Conservation (phyloP, 2,329 filamentous ascomycete genomes). For the Ploettnerulaceae sp. region DNA sequence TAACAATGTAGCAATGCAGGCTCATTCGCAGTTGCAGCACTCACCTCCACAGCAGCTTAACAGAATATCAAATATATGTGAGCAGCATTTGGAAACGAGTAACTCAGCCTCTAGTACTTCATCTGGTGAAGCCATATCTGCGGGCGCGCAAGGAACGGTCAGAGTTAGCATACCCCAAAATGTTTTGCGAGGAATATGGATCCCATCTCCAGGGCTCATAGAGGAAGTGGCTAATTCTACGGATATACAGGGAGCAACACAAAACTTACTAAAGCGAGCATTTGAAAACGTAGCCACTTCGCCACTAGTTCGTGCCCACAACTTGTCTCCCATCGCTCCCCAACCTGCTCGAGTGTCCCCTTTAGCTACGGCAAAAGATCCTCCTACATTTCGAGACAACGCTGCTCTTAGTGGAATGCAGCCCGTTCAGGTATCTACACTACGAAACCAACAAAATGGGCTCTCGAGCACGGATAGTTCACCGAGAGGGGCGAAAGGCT, state of each 20-base stretch:
- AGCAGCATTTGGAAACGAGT: slow-evolving; percentile 7
- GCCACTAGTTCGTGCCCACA: slow-evolving; percentile 66
- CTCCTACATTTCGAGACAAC: slow-evolving; percentile 29
- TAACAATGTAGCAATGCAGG: slow-evolving; percentile 27
- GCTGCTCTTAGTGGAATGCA: slow-evolving; percentile 27
- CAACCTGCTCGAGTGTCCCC: slow-evolving; percentile 67
- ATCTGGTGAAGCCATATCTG: slow-evolving; percentile 6
- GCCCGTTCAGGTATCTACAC: slow-evolving; percentile 51
- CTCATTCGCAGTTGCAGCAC: slow-evolving; percentile 11
- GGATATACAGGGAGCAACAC: slow-evolving; percentile 34
- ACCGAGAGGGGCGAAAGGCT: slow-evolving; percentile 47
- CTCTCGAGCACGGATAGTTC: slow-evolving; percentile 58
- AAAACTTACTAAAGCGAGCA: slow-evolving; percentile 37
- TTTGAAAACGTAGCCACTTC: slow-evolving; percentile 43
- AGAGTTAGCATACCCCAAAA: slow-evolving; percentile 6
- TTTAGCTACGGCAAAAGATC: slow-evolving; percentile 43
- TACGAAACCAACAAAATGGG: slow-evolving; percentile 44
- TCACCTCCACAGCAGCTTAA: slow-evolving; percentile 21
- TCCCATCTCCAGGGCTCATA: neutral
- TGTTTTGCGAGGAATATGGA: neutral
- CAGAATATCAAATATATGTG: neutral
- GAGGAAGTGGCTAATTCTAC: slow-evolving; percentile 36
- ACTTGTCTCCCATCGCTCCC: slow-evolving; percentile 68
- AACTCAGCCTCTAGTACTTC: slow-evolving; percentile 11
- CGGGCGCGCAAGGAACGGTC: slow-evolving; percentile 3